Evolutionary conservation across 306 rosid genomes (phyloP).

Genomic region (Lupinus albus): DNA sequence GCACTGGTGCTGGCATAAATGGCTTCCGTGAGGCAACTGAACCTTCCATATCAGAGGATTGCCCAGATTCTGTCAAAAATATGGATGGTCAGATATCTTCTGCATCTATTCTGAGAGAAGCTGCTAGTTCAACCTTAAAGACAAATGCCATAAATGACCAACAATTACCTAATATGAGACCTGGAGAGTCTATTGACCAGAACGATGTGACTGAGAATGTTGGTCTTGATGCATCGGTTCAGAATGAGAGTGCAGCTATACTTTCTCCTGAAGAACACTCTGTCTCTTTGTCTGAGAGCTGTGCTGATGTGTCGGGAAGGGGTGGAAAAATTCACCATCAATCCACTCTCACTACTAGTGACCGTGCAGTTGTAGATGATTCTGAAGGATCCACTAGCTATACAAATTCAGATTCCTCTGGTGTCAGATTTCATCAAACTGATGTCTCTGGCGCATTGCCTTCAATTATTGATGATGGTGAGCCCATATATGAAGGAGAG

Average conservation of each 20-base stretch:
- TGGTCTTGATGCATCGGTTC: slow-evolving; percentile 42
- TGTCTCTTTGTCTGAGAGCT: slow-evolving; percentile 43
- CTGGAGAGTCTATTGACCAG: slow-evolving; percentile 46
- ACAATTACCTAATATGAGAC: slow-evolving; percentile 44
- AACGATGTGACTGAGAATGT: slow-evolving; percentile 50
- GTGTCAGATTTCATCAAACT: slow-evolving; percentile 46
- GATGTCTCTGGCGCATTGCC: slow-evolving; percentile 64
- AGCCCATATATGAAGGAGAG: slow-evolving; percentile 99
- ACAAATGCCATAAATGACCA: slow-evolving; percentile 39
- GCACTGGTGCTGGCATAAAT: slow-evolving; percentile 40
- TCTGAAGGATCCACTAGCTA: slow-evolving; percentile 49
- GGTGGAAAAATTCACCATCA: slow-evolving; percentile 41
- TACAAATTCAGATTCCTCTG: slow-evolving; percentile 58
- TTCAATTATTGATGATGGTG: slow-evolving; percentile 64
- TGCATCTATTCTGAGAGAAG: slow-evolving; percentile 43
- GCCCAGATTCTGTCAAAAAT: slow-evolving; percentile 46
- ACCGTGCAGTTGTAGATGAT: slow-evolving; percentile 50
- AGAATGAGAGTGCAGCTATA: slow-evolving; percentile 49
- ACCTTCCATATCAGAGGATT: slow-evolving; percentile 46
- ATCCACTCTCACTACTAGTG: slow-evolving; percentile 41
- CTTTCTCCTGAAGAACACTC: slow-evolving; percentile 46
- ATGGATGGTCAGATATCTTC: slow-evolving; percentile 45
- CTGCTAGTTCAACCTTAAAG: slow-evolving; percentile 44
- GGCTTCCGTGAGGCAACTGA: slow-evolving; percentile 48
- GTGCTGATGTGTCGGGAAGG: slow-evolving; percentile 43